Base-by-base conservation (phyloP, 2,329 filamentous ascomycete genomes). In the Paracoccidioides lutzii region DNA sequence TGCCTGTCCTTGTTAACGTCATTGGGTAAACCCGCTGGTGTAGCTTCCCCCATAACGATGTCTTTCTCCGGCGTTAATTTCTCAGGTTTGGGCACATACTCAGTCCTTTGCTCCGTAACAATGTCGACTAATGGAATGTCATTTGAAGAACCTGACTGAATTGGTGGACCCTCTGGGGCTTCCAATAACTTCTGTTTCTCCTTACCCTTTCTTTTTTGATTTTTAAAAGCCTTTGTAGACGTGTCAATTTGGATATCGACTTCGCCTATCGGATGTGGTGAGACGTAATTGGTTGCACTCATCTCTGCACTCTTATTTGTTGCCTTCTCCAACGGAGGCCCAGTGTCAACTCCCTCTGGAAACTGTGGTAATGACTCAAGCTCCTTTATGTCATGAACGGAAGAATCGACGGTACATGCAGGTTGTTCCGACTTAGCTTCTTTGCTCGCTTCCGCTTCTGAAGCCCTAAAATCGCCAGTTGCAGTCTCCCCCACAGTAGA, bases 131-230 rank as follows among this genome's bases (percentile, higher is more conserved):
- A 22, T 1, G 22, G 22, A 22, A 22, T 22, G 38, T 42, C 50
- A 9, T 33, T 32, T 42, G 12, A 52, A 41, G 22, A 32, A n/a
- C 28, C 7, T 52, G 37, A 42, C 7, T 52, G 38, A 5, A n/a
- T 14, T 10, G 42, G 43, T 30, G 52, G 49, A n/a, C 43, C 33
- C 14, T 44, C 40, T n/a, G 46, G 14, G 30, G 57, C 51, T 22
- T 57, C 10, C 10, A 55, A 53, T 51, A 57, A 48, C 30, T 58
- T 58, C 7, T 56, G 59, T 52, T 62, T 62, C 55, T 63, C 65
- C 55, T 60, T 65, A 9, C 64, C 61, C 43, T 65, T 66, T 56
- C 61, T 63, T 1, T 60, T 62, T 59, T 66, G 64, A 48, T 61
- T 65, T 54, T 61, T 65, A 9, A 15, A 52, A 38, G 62, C 52